Conservation (phyloP, 2,329 filamentous ascomycete genomes). For the Colletotrichum endophyticum region DNA sequence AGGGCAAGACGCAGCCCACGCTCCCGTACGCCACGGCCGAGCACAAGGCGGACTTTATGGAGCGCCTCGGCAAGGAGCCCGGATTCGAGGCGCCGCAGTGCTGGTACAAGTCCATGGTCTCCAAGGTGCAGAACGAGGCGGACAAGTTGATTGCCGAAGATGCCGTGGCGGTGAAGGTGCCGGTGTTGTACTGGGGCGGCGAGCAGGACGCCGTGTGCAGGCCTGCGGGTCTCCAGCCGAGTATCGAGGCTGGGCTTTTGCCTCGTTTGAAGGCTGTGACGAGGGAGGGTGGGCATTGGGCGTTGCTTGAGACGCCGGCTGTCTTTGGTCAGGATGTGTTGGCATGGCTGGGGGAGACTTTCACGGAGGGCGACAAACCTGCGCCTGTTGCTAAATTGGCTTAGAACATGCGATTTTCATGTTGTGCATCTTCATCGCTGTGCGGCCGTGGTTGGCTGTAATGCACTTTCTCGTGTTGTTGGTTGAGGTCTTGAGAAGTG, state of each 20-base stretch:
- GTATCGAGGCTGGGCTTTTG: constrained; percentile 26
- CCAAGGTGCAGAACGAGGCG: constrained; percentile 24
- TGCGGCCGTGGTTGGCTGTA: background rate
- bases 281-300: constrained; percentile 33
- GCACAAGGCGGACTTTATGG: constrained; percentile 28
- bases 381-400: background rate
- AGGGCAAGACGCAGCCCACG: constrained; percentile 25
- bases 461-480: background rate
- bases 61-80: constrained; percentile 24
- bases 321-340: constrained; percentile 27
- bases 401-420: background rate
- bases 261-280: constrained; percentile 26
- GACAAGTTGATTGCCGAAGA: constrained; percentile 23
- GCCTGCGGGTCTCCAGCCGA: constrained; percentile 21
- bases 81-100: constrained; percentile 32
- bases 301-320: constrained; percentile 30
- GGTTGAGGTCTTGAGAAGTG: background rate
- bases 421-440: background rate
- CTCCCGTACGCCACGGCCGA: constrained; percentile 29
- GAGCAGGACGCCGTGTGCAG: constrained; percentile 30
- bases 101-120: constrained; percentile 29
- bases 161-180: constrained; percentile 25
- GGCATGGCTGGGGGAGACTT: constrained; percentile 22
- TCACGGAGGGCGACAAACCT: background rate
- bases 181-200: constrained; percentile 30